phyloP scores from a whole-genome alignment of 192 early-diverging fungal genomes.

The Gamsiella multidivaricata region DNA sequence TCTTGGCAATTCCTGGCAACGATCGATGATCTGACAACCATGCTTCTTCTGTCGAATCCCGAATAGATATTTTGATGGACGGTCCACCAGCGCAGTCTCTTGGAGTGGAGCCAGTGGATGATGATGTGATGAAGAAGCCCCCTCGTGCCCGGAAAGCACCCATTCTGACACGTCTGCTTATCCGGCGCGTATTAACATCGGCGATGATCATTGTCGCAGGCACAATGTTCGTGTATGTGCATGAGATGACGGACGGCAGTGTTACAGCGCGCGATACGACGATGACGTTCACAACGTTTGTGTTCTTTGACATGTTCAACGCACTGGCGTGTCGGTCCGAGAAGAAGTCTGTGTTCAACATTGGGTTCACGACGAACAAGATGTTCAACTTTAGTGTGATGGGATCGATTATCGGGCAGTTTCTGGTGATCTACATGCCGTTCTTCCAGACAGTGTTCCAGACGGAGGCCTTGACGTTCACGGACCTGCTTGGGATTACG shows the following conservation, averaged over 20 bases:
- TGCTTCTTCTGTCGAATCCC: slow-evolving; percentile 1
- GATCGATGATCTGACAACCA: too few relatives aligned
- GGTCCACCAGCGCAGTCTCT: slow-evolving; percentile 98
- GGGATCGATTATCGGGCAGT: slow-evolving; percentile 84
- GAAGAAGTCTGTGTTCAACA: slow-evolving; percentile 79
- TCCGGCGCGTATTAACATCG: slow-evolving; percentile 81
- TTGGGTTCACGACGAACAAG: slow-evolving; percentile 88
- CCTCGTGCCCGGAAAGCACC: slow-evolving; percentile 82
- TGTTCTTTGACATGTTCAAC: slow-evolving; percentile 97
- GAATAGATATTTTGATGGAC: slow-evolving; percentile 95
- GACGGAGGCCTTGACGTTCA: slow-evolving; percentile 83
- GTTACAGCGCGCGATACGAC: slow-evolving; percentile 84
- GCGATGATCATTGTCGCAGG: slow-evolving; percentile 85
- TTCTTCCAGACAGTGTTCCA: slow-evolving; percentile 95
- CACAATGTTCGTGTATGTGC: slow-evolving; percentile 84
- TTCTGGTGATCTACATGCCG: slow-evolving; percentile 89
- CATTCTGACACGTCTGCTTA: slow-evolving; percentile 79
- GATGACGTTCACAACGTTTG: slow-evolving; percentile 98
- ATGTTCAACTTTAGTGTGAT: slow-evolving; percentile 90
- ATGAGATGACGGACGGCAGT: slow-evolving; percentile 79
- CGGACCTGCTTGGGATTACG: slow-evolving; percentile 78
- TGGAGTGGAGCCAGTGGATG: slow-evolving; percentile 95
- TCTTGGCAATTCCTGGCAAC: too few relatives aligned
- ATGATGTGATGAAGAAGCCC: slow-evolving; percentile 88
- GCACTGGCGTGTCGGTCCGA: slow-evolving; percentile 90